Conservation (phyloP, 257 asterid species). For the Gynochthodes officinalis region DNA sequence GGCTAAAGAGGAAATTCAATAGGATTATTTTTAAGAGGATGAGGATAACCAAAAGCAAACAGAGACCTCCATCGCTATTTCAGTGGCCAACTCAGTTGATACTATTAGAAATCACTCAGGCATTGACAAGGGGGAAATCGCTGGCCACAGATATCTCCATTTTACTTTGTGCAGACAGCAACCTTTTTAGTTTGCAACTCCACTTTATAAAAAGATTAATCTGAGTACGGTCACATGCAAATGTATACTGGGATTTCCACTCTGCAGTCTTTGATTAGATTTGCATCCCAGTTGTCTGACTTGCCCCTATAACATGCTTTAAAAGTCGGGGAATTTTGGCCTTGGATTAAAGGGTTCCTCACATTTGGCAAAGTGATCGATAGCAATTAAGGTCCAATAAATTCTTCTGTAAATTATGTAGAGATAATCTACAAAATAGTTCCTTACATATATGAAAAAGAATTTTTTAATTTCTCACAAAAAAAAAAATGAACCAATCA, state of each 20-base stretch:
- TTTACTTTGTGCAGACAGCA: no score
- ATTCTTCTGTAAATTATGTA: no score
- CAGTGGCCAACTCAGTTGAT: no score
- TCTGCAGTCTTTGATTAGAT: not conserved
- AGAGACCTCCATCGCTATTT: no score
- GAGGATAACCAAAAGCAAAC: no score
- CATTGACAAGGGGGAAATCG: no score
- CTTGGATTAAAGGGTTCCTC: not conserved
- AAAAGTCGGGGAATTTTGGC: not conserved
- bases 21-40: not conserved
- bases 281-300: slow-evolving; percentile 7
- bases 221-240: not conserved
- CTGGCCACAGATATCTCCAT: no score
- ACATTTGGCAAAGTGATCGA: slow-evolving; percentile 1
- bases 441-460: no score
- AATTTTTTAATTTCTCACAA: no score
- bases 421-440: no score
- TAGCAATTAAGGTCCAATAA: not conserved
- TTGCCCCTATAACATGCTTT: not conserved
- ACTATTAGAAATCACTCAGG: no score
- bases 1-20: not conserved
- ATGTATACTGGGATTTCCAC: not conserved
- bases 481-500: no score
- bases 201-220: not conserved
- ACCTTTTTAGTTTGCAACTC: not conserved